Evolutionary conservation across 805 yeast species (phyloP).

Genomic region (Diddensiella santjacobensis): DNA sequence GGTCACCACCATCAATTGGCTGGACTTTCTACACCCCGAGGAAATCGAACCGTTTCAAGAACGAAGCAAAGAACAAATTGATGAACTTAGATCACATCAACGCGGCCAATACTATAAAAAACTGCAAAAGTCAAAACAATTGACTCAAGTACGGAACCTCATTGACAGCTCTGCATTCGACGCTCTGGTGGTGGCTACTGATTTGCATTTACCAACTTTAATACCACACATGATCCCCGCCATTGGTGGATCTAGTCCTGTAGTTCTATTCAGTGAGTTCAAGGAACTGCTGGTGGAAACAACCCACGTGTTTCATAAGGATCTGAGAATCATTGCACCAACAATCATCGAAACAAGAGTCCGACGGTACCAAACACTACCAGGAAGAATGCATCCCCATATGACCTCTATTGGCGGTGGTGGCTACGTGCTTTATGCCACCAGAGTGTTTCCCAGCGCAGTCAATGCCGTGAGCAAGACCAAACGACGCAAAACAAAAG

Average conservation of each 20-base stretch:
- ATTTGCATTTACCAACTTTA: constrained; percentile 64
- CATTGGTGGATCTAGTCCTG: constrained; percentile 80
- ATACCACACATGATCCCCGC: constrained; percentile 59
- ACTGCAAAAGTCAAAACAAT: constrained; percentile 46
- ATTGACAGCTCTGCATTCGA: constrained; percentile 59
- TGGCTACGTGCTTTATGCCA: constrained; percentile 78
- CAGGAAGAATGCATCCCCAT: constrained; percentile 90
- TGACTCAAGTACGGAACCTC: constrained; percentile 37
- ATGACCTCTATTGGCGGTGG: constrained; percentile 95
- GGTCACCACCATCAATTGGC: constrained; percentile 67
- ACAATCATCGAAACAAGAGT: constrained; percentile 77
- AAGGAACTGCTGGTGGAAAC: constrained; percentile 77
- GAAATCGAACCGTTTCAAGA: constrained; percentile 43
- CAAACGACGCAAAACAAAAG: constrained; percentile 26
- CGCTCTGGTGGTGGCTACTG: constrained; percentile 68
- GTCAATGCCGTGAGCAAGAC: constrained; percentile 63
- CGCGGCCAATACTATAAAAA: constrained; percentile 66
- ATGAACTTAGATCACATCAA: constrained; percentile 54
- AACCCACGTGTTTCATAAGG: constrained; percentile 62
- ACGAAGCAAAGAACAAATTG: constrained; percentile 49
- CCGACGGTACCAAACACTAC: constrained; percentile 84
- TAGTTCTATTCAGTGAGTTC: constrained; percentile 75
- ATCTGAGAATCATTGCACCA: constrained; percentile 75
- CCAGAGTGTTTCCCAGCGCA: constrained; percentile 72
- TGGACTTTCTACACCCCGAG: constrained; percentile 82